phyloP scores from a whole-genome alignment of 164 flowering plant genomes.

The Liquidambar formosana region DNA sequence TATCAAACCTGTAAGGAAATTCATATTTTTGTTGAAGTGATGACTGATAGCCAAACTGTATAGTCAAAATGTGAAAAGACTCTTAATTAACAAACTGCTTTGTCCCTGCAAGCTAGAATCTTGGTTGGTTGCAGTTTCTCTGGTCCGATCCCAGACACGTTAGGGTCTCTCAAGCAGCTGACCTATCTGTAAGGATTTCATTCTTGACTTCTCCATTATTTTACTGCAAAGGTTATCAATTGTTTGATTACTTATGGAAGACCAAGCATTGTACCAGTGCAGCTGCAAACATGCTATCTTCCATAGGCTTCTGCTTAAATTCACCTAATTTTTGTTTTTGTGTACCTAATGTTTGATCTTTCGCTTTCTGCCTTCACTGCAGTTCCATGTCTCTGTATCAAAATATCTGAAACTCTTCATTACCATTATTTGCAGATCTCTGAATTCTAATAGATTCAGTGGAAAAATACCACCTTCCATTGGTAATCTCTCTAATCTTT shows the following conservation, averaged over 20 bases:
- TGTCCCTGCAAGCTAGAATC: conserved; percentile 30
- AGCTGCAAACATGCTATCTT: too few relatives aligned
- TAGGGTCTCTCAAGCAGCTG: conserved; percentile 54
- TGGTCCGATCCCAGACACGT: conserved; percentile 58
- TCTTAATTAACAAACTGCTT: background rate
- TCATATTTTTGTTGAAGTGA: background rate
- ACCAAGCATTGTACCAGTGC: too few relatives aligned
- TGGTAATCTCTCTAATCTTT: conserved; percentile 47
- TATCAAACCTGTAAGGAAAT: conserved; percentile 48
- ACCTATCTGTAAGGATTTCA: conserved; percentile 43
- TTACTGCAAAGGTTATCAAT: background rate
- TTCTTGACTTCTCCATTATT: too few relatives aligned
- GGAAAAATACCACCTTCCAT: conserved; percentile 53
- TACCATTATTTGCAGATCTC: conserved; percentile 35
- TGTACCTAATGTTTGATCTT: too few relatives aligned
- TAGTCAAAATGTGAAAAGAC: background rate
- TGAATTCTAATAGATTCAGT: conserved; percentile 46
- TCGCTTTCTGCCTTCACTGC: too few relatives aligned
- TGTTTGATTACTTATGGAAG: background rate
- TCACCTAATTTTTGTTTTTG: too few relatives aligned
- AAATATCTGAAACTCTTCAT: too few relatives aligned
- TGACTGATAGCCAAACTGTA: background rate
- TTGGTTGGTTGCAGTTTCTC: conserved; percentile 62
- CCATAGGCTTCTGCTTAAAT: too few relatives aligned
- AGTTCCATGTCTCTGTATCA: too few relatives aligned